These are phyloP conservation scores for Fusarium azukiicola DNA, from an alignment of 2,329 filamentous ascomycete species.

Conservation along the genomic window DNA sequence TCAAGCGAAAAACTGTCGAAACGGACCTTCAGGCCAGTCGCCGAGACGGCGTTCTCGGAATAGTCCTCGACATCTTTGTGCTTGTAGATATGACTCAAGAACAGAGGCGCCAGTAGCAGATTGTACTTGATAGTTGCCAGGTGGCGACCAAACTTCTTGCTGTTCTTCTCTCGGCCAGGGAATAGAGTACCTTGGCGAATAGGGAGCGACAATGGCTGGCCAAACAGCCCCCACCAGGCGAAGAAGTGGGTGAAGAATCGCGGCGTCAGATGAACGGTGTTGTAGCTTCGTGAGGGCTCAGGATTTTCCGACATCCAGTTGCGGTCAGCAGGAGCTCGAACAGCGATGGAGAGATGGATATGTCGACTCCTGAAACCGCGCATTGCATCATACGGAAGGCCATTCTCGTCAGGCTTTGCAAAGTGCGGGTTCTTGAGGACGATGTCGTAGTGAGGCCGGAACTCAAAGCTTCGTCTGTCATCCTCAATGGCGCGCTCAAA, in stretches of 20 bases:
- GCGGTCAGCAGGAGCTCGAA: conserved; percentile 91
- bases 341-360: conserved; percentile 96
- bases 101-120: conserved; percentile 93
- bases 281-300: conserved; percentile 93
- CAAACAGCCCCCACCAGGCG: conserved; percentile 98
- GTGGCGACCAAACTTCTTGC: conserved; percentile 98
- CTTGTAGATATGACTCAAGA: conserved; percentile 98
- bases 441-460: conserved; percentile 95
- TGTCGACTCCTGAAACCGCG: conserved; percentile 97
- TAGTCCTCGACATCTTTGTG: conserved; percentile 97
- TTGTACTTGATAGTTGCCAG: conserved; percentile 99
- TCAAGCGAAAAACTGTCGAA: conserved; percentile 99
- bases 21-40: conserved; percentile 97
- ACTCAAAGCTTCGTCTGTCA: conserved; percentile 89
- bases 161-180: conserved; percentile 96
- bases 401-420: conserved; percentile 79
- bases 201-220: conserved; percentile 95
- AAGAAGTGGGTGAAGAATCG: conserved; percentile 99
- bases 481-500: conserved; percentile 92
- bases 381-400: conserved; percentile 91
- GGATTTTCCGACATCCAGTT: conserved; percentile 90
- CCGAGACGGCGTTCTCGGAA: conserved; percentile 87
- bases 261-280: conserved; percentile 96
- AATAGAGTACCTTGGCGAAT: conserved; percentile 95
- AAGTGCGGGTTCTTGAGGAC: conserved; percentile 90